Evolutionary conservation across 768 basidiomycete genomes (phyloP), one percentile per base, ranked within the genome.

Genomic region (Leucogyrophana mollusca): DNA sequence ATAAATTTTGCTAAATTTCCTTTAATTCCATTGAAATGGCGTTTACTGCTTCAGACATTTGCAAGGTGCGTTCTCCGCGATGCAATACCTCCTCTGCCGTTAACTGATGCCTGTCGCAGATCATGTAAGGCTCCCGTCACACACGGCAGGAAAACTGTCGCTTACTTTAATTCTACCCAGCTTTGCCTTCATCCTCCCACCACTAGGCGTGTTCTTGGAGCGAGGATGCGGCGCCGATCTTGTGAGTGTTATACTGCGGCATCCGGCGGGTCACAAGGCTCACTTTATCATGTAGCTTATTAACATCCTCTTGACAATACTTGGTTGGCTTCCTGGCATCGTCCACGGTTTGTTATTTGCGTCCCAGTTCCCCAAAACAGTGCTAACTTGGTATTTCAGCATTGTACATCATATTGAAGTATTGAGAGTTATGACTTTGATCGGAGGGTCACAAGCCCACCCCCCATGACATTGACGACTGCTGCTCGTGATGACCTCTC

Each of bases 141-240:
- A 33, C 32, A 9, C 9, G 9, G 32, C 16, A n/a, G n/a, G 58
- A 11, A 40, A 9, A 21, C 10, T 36, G 36, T 34, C 20, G 34
- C 30, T 44, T 40, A 21, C 16, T 6, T n/a, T 34, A 6, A 37
- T 7, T 16, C 27, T 43, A 18, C 27, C 39, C 54, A 86, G 81
- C 49, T 56, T 82, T 45, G 88, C 88, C 49, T 73, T 91, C 67
- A 55, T 90, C 61, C 56, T 91, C 11, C 90, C 91, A 9, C 93
- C 93, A 48, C 61, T 95, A 2, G 91, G 85, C 46, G 93, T 95
- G 20, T 92, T 93, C 71, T 69, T 94, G 20, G 91, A 94, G 71
- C 78, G 89, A 43, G 93, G 93, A 20, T 94, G 90, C 61, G 70
- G 73, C 27, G 80, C 78, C 17, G 90, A 94, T 63, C 66, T 94